Conservation (phyloP, 805 yeast species). For the Kurtzmaniella fragi region DNA sequence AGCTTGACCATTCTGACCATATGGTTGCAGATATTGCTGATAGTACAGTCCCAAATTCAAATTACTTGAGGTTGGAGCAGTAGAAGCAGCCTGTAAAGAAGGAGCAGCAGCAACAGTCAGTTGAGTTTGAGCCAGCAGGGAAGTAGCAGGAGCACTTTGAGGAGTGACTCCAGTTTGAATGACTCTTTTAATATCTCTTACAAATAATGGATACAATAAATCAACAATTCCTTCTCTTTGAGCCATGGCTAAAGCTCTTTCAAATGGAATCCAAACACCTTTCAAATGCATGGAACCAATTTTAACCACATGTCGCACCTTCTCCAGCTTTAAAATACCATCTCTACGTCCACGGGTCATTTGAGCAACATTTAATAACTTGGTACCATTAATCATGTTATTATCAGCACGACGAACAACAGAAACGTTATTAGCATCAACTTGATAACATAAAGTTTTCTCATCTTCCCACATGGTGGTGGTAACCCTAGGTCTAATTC, state of each 20-base stretch:
- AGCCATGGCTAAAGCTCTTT: slow-evolving; percentile 77
- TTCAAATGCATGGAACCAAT: slow-evolving; percentile 84
- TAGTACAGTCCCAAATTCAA: slow-evolving; percentile 1
- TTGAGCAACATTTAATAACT: slow-evolving; percentile 75
- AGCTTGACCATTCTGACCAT: slow-evolving; percentile 2
- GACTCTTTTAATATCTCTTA: slow-evolving; percentile 62
- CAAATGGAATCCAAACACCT: slow-evolving; percentile 90
- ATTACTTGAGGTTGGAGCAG: slow-evolving; percentile 2
- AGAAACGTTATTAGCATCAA: slow-evolving; percentile 73
- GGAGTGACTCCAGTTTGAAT: slow-evolving; percentile 44
- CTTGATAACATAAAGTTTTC: slow-evolving; percentile 78
- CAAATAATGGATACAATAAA: slow-evolving; percentile 62
- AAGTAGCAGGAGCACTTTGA: slow-evolving; percentile 7
- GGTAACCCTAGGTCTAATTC: slow-evolving; percentile 59
- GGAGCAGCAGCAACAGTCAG: slow-evolving; percentile 10
- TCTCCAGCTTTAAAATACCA: slow-evolving; percentile 75
- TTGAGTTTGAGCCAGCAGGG: neutral
- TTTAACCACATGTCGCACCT: slow-evolving; percentile 73
- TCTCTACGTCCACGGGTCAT: slow-evolving; percentile 87
- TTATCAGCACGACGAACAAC: slow-evolving; percentile 83
- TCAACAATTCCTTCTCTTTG: slow-evolving; percentile 72
- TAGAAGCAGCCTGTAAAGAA: slow-evolving; percentile 10
- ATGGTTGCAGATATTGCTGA: slow-evolving; percentile 1
- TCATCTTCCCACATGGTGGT: slow-evolving; percentile 93
- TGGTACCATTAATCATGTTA: slow-evolving; percentile 83